Conservation (phyloP, 352 stramenopile genomes). For the Globisporangium nagaii region DNA sequence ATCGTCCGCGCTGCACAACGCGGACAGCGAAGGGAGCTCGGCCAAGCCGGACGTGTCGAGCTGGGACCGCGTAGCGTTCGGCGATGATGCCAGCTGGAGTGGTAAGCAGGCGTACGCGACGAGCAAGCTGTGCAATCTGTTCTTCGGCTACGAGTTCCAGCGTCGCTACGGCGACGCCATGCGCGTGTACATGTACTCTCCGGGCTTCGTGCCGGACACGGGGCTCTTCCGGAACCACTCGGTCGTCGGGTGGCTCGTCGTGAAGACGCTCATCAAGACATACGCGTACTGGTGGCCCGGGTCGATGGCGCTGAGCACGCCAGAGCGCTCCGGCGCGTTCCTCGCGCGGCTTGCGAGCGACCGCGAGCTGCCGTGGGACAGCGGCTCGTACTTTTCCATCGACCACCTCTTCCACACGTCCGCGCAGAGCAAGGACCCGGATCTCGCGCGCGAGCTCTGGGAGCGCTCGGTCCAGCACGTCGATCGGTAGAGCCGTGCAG, state of each 20-base stretch:
- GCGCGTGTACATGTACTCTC: constrained; percentile 30
- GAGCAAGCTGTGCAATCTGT: constrained; percentile 39
- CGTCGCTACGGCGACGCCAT: constrained; percentile 18
- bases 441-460: constrained; percentile 22
- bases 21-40: constrained; percentile 1
- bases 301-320: constrained; percentile 19
- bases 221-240: constrained; percentile 32
- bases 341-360: constrained; percentile 30
- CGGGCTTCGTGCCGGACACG: constrained; percentile 30
- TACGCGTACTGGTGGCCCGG: constrained; percentile 15
- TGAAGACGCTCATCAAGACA: constrained; percentile 25
- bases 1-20: constrained; percentile 23
- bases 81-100: constrained; percentile 8
- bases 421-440: constrained; percentile 22
- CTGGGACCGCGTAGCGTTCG: constrained; percentile 26
- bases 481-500: neutral
- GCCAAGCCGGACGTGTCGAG: constrained; percentile 22
- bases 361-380: constrained; percentile 23
- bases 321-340: constrained; percentile 23
- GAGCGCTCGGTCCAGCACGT: constrained; percentile 16
- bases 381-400: constrained; percentile 25
- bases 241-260: constrained; percentile 15
- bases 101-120: constrained; percentile 22
- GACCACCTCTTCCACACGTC: constrained; percentile 31
- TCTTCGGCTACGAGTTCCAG: constrained; percentile 36